Base-by-base conservation (phyloP, 1,284 basidiomycete species). In the Flammula alnicola region DNA sequence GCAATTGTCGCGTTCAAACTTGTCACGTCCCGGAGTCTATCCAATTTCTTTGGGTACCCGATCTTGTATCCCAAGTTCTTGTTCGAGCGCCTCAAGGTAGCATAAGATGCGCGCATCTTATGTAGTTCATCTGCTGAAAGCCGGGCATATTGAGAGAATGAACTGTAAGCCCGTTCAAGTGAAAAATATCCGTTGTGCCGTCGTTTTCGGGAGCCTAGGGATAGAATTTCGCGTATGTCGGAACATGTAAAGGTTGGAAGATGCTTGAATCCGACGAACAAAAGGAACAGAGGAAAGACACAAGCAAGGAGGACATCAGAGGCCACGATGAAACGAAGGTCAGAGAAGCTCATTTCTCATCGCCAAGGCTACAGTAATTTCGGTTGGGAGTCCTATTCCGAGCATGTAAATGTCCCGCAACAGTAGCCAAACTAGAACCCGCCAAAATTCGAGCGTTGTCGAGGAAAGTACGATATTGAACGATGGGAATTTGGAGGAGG, bases 41-140 rank as follows among this genome's bases (percentile, higher is more conserved):
- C 69, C 10, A 86, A 68, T 59, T 84, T 84, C 14, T 59, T 62
- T 4, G 74, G 64, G 61, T 86, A 87, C 0, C 78, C 80, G 27
- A 86, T 68, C 16, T 70, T 70, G 58, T 74, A 73, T 1, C 76
- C 81, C 3, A 83, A 59, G 12, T 75, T 72, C 57, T 76, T 80
- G 57, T 76, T 72, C 4, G 59, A 54, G 3, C 76, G 67, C 20
- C 68, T 61, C 22, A 78, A 62, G 10, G 65, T 64, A 3, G 58
- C 53, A 49, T 77, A 80, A 0, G 72, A 67, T 0, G 55, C 53
- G 32, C 67, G 70, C 64, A 77, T 74, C 4, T 57, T 58, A 2
- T 57, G 38, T 0, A 72, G 53, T 44, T 79, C 77, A 16, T 50
- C 45, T n/a, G 48, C 52, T 4, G 76, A 70, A 2, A 78, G 60